phyloP scores from a whole-genome alignment of 441 rosid genomes.

The Brassica hybrid region DNA sequence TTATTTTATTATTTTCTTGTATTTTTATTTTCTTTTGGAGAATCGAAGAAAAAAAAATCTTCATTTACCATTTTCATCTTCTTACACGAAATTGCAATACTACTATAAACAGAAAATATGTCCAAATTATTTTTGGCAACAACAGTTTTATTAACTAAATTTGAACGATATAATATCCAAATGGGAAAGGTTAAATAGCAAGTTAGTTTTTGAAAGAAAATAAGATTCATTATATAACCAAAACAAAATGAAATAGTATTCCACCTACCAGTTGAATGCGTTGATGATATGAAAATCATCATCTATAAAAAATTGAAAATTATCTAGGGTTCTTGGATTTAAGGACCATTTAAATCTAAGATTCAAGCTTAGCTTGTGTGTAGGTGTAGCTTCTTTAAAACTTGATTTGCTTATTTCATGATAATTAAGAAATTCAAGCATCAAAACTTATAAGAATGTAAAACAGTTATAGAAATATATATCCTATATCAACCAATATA shows the following conservation, averaged over 20 bases:
- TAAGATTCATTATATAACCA: constrained; percentile 1
- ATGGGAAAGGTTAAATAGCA: background rate
- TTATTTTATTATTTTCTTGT: background rate
- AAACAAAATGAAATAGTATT: background rate
- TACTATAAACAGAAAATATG: background rate
- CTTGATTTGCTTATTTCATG: background rate
- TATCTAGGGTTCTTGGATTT: background rate
- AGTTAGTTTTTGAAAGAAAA: background rate
- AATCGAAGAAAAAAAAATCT: constrained; percentile 6
- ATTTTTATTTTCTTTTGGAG: constrained; percentile 11
- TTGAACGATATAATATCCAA: background rate
- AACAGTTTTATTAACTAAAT: background rate
- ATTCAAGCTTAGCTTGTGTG: constrained; percentile 2
- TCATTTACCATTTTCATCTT: constrained; percentile 26
- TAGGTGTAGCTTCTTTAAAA: background rate
- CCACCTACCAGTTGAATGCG: background rate
- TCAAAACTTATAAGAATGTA: constrained; percentile 1
- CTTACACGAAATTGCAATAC: background rate
- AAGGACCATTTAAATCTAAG: background rate
- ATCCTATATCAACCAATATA: constrained; percentile 2
- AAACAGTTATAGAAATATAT: background rate
- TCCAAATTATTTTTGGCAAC: constrained; percentile 4
- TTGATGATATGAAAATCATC: background rate
- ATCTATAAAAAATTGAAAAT: background rate
- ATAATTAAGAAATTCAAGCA: constrained; percentile 1